These are phyloP conservation scores for Diaporthe amygdali DNA, from an alignment of 2,329 filamentous ascomycete species.

Conservation along the genomic window DNA sequence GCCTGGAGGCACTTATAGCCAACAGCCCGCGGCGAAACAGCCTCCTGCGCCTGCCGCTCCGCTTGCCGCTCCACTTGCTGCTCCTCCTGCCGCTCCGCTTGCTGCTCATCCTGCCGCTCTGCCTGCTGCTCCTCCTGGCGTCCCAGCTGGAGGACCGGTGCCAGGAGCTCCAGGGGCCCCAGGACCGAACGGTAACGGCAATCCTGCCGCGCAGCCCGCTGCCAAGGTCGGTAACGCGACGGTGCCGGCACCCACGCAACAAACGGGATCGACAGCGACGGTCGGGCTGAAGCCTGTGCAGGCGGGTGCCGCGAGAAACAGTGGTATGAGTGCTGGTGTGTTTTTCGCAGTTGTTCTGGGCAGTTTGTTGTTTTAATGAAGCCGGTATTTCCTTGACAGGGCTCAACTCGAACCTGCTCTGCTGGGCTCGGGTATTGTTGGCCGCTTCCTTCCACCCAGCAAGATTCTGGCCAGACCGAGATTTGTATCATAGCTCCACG, in stretches of 20 bases:
- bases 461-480: neutral
- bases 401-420: neutral
- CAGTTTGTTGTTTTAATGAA: neutral
- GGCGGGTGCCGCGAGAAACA: neutral
- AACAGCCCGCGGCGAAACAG: neutral
- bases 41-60: neutral
- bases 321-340: neutral
- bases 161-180: neutral
- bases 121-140: neutral
- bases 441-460: neutral
- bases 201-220: neutral
- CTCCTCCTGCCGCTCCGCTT: neutral
- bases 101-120: neutral
- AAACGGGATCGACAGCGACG: neutral
- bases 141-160: too few species aligned
- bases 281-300: constrained; percentile 9
- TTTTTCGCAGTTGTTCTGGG: neutral
- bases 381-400: neutral
- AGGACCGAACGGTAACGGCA: neutral
- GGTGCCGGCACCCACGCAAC: constrained; percentile 7
- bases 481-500: constrained; percentile 37
- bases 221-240: neutral
- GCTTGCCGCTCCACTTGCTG: neutral
- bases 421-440: neutral
- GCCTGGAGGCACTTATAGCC: neutral